Conservation (phyloP, 2,329 filamentous ascomycete species). For the Plenodomus lindquistii region DNA sequence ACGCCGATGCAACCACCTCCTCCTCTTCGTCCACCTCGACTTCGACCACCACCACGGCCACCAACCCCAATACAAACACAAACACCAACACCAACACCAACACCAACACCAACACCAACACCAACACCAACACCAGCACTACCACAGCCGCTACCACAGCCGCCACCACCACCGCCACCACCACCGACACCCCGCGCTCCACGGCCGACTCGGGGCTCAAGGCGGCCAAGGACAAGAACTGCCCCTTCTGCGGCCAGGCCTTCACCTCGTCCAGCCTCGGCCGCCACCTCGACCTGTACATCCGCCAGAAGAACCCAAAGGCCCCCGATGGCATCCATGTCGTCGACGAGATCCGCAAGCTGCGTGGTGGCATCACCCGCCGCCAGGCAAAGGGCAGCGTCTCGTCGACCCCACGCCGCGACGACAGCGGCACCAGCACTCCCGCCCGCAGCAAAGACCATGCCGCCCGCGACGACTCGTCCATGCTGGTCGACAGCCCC, state of each 20-base stretch:
- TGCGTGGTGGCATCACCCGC: conserved; percentile 83
- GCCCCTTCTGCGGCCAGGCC: conserved; percentile 83
- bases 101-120: too few relatives aligned
- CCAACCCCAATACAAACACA: neutral
- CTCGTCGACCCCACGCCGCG: conserved; percentile 50
- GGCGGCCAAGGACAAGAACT: conserved; percentile 80
- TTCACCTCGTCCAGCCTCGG: conserved; percentile 88
- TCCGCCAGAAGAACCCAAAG: conserved; percentile 91
- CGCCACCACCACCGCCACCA: conserved; percentile 39
- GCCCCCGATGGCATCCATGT: conserved; percentile 84
- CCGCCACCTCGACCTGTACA: conserved; percentile 90
- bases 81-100: too few relatives aligned
- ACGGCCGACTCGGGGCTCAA: conserved; percentile 38
- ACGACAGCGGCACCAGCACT: conserved; percentile 43
- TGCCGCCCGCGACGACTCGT: conserved; percentile 30
- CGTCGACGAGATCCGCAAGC: conserved; percentile 82
- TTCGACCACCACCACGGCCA: neutral
- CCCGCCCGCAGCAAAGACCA: conserved; percentile 26
- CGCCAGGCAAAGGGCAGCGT: conserved; percentile 74
- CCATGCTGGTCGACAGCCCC: conserved; percentile 30
- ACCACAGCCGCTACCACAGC: neutral
- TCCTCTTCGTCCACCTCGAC: neutral
- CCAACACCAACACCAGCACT: too few relatives aligned
- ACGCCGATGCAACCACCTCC: conserved; percentile 30
- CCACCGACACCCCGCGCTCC: conserved; percentile 42